phyloP scores from a whole-genome alignment of 139 green algal genomes.

The Chlorella sp. region DNA sequence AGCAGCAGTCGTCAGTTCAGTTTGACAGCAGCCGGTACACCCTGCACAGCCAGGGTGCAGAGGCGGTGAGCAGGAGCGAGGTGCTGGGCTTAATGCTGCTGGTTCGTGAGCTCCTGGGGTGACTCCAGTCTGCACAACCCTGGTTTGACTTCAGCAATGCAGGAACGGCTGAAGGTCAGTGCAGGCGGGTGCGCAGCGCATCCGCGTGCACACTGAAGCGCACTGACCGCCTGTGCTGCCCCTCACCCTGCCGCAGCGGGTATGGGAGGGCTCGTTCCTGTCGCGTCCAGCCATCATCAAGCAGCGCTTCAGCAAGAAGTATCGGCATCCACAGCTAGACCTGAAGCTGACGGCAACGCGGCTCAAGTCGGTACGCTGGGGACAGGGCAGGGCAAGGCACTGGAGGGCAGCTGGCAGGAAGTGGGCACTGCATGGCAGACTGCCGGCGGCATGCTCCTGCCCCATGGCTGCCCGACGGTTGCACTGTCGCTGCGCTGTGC shows the following conservation, averaged over 20 bases:
- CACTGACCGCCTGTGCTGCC: no score
- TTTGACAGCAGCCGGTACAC: constrained; percentile 23
- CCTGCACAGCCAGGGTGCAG: constrained; percentile 51
- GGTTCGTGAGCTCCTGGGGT: no score
- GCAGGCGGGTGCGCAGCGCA: not conserved
- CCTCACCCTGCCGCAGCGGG: constrained; percentile 47
- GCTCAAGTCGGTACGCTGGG: constrained; percentile 48
- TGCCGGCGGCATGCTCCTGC: not conserved
- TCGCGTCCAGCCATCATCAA: constrained; percentile 75
- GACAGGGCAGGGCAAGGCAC: not conserved
- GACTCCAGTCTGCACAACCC: not conserved
- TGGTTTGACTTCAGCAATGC: no score
- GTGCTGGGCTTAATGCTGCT: no score
- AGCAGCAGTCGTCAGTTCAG: not conserved
- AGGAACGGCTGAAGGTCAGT: no score
- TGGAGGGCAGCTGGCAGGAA: not conserved
- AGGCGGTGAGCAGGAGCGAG: constrained; percentile 40
- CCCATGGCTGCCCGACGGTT: not conserved
- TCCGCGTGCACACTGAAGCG: not conserved
- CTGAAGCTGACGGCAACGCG: constrained; percentile 72
- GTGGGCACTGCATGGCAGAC: not conserved
- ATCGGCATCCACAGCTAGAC: constrained; percentile 85
- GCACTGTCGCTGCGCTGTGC: not conserved
- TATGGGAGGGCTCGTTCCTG: constrained; percentile 67
- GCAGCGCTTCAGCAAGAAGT: constrained; percentile 89